Base-by-base conservation (phyloP, 495 filamentous ascomycete genomes). In the Aspergillus nidulans region DNA sequence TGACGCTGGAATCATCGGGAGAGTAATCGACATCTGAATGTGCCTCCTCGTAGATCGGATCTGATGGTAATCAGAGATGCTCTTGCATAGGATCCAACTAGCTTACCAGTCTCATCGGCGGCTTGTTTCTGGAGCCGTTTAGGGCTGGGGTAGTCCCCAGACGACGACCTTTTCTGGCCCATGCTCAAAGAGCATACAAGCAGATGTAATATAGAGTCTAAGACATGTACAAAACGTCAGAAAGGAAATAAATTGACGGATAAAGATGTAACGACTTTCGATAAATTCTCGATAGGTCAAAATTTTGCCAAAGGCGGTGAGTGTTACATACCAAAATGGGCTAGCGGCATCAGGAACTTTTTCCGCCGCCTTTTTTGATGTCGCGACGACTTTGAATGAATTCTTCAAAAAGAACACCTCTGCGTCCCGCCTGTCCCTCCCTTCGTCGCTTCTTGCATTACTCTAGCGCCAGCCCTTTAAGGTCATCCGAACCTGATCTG, bases 11-110 rank as follows among this genome's bases (percentile, higher is more conserved):
- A 24, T 69, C 67, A 28, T 55, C 62, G 12, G 65, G 65, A 19
- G 64, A 66, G 36, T 72, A 75, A 3, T 69, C 70, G 6, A 64
- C 66, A 60, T 72, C 74, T 0, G 68, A 73, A 47, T 73, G 61
- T 5, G 52, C 47, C 46, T 77, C 73, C 19, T 72, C 70, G 20
- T 77, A 78, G 15, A 77, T 77, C 3, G 66, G 64, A 50, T 79
- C 70, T 66, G 59, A 56, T 44, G 24, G 13, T 0, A 18, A 49
- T 9, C 3, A 53, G 38, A 18, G 32, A 44, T 40, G 15, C 21
- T 25, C 12, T n/a, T 41, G 34, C 12, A 25, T 25, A 58, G 41
- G 32, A 46, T 45, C 30, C 34, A 46, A 43, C 13, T 48, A 30
- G 23, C 65, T 58, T 64, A 74, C 73, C 73, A 16, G 62, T 62